Evolutionary conservation across 805 yeast species (phyloP).

Genomic region (Clavispora carvajalis): DNA sequence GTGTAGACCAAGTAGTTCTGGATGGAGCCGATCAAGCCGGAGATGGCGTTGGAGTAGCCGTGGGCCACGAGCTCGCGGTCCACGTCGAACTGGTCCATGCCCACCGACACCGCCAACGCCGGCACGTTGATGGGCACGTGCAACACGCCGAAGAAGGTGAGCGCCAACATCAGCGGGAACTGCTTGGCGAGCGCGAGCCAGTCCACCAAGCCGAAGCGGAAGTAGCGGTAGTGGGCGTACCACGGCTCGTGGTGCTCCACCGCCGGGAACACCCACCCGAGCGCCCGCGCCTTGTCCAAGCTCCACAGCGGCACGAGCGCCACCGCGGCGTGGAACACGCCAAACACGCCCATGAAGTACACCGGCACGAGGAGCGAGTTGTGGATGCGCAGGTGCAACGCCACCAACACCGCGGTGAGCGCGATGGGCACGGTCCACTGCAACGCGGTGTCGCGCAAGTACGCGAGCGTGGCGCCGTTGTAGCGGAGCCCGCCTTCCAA

Average conservation of each 20-base stretch:
- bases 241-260: constrained; percentile 72
- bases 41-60: constrained; percentile 81
- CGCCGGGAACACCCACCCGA: constrained; percentile 81
- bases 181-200: constrained; percentile 66
- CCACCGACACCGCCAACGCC: constrained; percentile 86
- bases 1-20: constrained; percentile 95
- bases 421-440: constrained; percentile 66
- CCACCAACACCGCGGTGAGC: constrained; percentile 56
- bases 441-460: constrained; percentile 41
- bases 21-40: constrained; percentile 82
- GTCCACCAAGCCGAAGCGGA: constrained; percentile 65
- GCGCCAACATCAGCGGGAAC: constrained; percentile 89
- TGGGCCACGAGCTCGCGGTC: constrained; percentile 93
- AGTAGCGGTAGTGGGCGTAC: constrained; percentile 77
- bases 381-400: constrained; percentile 48
- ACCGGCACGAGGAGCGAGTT: constrained; percentile 76
- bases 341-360: constrained; percentile 69
- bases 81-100: constrained; percentile 82
- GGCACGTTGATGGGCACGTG: constrained; percentile 99
- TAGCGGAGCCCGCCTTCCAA: constrained; percentile 70
- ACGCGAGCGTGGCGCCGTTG: constrained; percentile 48
- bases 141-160: constrained; percentile 90
- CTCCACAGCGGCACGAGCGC: constrained; percentile 61
- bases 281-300: constrained; percentile 54
- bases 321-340: constrained; percentile 63